These are phyloP conservation scores for Neofusicoccum parvum DNA, from an alignment of 2,329 filamentous ascomycete genomes.

Conservation along the genomic window DNA sequence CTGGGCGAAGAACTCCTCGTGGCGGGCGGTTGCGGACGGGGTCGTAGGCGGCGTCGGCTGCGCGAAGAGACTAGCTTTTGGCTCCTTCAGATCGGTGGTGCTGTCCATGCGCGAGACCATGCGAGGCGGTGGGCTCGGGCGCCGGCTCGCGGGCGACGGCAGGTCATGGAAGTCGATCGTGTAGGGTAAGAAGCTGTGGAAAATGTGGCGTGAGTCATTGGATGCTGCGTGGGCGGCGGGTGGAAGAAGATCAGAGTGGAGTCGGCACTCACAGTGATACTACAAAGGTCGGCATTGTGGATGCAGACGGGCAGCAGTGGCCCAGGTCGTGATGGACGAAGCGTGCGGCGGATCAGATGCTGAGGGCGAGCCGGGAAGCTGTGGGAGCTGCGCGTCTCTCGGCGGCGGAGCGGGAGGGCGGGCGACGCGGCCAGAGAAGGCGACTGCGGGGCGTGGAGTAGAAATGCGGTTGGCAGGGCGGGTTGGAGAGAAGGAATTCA, in stretches of 20 bases:
- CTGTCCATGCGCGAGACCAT: conserved; percentile 50
- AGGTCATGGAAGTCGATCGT: conserved; percentile 81
- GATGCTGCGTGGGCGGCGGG: neutral
- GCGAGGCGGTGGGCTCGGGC: conserved; percentile 29
- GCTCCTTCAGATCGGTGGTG: conserved; percentile 35
- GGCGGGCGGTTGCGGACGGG: conserved; percentile 38
- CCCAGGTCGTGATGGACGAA: neutral
- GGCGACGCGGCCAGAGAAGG: neutral
- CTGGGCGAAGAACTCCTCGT: conserved; percentile 51
- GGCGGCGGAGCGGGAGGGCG: neutral
- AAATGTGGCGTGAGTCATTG: neutral
- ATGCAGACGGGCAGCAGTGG: neutral
- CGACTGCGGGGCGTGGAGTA: neutral
- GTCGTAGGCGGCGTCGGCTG: conserved; percentile 45
- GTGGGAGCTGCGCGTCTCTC: neutral
- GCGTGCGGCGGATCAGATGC: neutral
- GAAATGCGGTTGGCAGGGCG: conserved; percentile 9
- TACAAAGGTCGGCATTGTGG: conserved; percentile 62
- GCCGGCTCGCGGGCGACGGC: conserved; percentile 44
- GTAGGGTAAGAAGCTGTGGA: conserved; percentile 82
- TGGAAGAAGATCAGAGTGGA: conserved; percentile 20
- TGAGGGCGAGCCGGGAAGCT: neutral
- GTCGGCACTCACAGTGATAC: conserved; percentile 59
- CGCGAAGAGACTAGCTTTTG: conserved; percentile 43
- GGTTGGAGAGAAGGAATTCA: neutral